These are phyloP conservation scores for Aegilops bicornis DNA, from an alignment of 176 grass and related monocot species.

Conservation along the genomic window DNA sequence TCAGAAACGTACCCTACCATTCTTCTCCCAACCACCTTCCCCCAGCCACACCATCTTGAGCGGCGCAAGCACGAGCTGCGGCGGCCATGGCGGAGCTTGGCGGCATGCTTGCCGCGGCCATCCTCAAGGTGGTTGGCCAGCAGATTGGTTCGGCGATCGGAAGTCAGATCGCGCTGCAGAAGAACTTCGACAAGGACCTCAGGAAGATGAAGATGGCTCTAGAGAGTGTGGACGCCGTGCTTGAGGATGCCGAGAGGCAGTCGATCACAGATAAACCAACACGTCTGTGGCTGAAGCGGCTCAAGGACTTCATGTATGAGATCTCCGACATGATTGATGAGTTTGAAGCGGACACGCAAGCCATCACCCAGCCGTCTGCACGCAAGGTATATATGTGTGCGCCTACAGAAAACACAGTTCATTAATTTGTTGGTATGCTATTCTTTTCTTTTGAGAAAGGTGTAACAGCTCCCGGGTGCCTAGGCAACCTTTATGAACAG, in stretches of 20 bases:
- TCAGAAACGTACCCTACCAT: too few relatives aligned
- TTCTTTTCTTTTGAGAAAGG: too few relatives aligned
- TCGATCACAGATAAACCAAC: background rate
- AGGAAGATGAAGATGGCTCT: background rate
- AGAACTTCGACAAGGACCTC: background rate
- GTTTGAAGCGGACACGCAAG: background rate
- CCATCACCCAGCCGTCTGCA: background rate
- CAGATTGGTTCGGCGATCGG: background rate
- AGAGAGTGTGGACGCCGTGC: background rate
- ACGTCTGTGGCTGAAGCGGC: background rate
- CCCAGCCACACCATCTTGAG: too few relatives aligned
- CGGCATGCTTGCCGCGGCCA: background rate
- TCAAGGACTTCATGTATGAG: background rate
- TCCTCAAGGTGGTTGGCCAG: background rate
- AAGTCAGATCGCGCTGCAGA: background rate
- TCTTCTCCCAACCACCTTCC: too few relatives aligned
- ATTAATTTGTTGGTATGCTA: too few relatives aligned
- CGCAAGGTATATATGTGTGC: background rate
- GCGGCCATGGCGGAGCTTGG: background rate
- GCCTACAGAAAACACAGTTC: too few relatives aligned
- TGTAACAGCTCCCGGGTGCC: too few relatives aligned
- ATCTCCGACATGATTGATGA: slow-evolving; percentile 9
- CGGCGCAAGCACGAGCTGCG: background rate
- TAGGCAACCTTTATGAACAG: too few relatives aligned
- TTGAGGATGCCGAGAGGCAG: background rate